These are phyloP conservation scores for Saprolegnia diclina DNA, from an alignment of 352 stramenopile species.

Conservation along the genomic window DNA sequence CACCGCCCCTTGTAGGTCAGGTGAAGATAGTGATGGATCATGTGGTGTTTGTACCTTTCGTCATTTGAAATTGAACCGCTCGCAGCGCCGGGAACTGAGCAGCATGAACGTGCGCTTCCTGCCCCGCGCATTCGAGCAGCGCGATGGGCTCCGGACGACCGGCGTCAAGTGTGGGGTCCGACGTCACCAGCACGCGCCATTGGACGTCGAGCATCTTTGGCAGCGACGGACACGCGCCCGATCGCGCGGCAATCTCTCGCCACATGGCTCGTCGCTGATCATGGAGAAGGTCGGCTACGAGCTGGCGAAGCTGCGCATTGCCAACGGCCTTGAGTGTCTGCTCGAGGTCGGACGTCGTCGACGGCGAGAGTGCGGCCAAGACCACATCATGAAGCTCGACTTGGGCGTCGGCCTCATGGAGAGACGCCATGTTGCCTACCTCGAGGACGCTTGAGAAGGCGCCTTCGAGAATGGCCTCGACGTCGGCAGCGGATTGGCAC, in stretches of 20 bases:
- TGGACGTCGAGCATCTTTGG: conserved; percentile 1
- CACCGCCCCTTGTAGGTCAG: not conserved
- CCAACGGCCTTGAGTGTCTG: not conserved
- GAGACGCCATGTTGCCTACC: not conserved
- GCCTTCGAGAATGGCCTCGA: conserved; percentile 8
- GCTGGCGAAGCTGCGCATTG: conserved; percentile 5
- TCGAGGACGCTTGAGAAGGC: not conserved
- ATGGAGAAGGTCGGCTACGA: conserved; percentile 7
- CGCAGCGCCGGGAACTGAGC: conserved; percentile 5
- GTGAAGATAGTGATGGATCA: not conserved
- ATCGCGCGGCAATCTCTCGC: conserved; percentile 4
- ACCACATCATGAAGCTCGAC: not conserved
- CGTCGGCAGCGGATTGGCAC: conserved; percentile 7
- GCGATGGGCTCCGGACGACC: not conserved
- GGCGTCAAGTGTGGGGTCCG: not conserved
- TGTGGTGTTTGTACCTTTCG: not conserved
- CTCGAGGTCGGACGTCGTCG: not conserved
- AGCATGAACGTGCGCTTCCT: not conserved
- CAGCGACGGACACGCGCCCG: not conserved
- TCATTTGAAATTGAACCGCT: not conserved
- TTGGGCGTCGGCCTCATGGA: not conserved
- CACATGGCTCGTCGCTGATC: not conserved
- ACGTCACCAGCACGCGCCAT: conserved; percentile 5
- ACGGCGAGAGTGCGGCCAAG: not conserved
- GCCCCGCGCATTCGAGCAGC: not conserved